Evolutionary conservation across 352 stramenopile genomes (phyloP), one percentile per base, ranked within the genome.

Genomic region (Aphanomyces stellatus): DNA sequence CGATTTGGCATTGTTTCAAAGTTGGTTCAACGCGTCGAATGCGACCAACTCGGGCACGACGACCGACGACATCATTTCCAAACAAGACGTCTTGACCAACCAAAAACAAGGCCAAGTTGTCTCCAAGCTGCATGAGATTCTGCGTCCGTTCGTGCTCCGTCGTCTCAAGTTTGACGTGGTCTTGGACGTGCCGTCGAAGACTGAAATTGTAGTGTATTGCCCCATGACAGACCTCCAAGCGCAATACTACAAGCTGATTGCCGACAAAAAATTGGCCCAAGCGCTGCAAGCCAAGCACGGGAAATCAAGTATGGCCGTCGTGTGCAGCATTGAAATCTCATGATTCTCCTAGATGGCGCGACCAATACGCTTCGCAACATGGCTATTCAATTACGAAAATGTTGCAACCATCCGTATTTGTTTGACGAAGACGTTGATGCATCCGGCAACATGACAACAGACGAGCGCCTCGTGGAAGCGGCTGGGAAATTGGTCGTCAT

Each of bases 121-220:
- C 40, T 87, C 88, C 19, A 98, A 98, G 77, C 72, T 99, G 31
- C 96, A 99, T 78, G 92, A 98, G 67, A 99, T 99, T 74, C 77
- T 99, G 22, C 85, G 95, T 22, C 96, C 96, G 7, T 99, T 99
- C 72, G 79, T 99, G 42, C 79, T 99, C 57, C 91, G 96, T 17
- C 90, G 96, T 7, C 80, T 99, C n/a, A 99, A 99, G 77, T 81
- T 71, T 3, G 91, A 98, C 66, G 96, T 98, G 6, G 79, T 93
- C 24, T 51, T 89, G 28, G 85, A 98, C 70, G 88, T 99, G 79
- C 93, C 95, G 19, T 93, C 90, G 1, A 99, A 99, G 87, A 98
- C 94, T 51, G 96, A 99, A 76, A 88, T 99, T 69, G 96, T 99
- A 27, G 93, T 99, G 13, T 99, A 99, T 76, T 97, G 91, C 57